phyloP scores from a whole-genome alignment of 306 rosid species.

The Prunus kanzakura region DNA sequence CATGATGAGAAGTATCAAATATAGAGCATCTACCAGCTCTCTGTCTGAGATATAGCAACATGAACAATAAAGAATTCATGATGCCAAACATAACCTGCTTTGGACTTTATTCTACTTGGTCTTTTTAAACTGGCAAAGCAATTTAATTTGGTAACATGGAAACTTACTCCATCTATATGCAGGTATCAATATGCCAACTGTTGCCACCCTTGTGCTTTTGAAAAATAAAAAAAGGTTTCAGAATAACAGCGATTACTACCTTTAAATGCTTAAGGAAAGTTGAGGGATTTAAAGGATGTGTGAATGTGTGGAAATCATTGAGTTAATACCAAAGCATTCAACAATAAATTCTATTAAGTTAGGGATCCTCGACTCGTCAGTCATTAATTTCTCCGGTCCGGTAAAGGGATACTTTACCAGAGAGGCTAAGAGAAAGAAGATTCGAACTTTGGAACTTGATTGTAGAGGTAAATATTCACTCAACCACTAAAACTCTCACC shows the following conservation, averaged over 20 bases:
- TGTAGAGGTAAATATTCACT: too few species aligned
- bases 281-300: background rate
- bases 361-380: background rate
- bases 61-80: slow-evolving; percentile 20
- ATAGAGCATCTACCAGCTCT: slow-evolving; percentile 28
- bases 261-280: background rate
- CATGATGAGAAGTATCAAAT: slow-evolving; percentile 18
- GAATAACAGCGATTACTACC: background rate
- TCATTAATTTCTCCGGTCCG: too few species aligned
- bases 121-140: slow-evolving; percentile 11
- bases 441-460: too few species aligned
- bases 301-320: background rate
- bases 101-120: slow-evolving; percentile 33
- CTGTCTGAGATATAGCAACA: slow-evolving; percentile 28
- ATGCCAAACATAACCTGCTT: slow-evolving; percentile 14
- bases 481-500: too few species aligned
- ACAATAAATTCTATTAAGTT: background rate
- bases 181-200: slow-evolving; percentile 28
- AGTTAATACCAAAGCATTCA: background rate
- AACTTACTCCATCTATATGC: slow-evolving; percentile 10
- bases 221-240: background rate
- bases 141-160: slow-evolving; percentile 7
- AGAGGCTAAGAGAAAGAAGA: too few species aligned
- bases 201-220: background rate
- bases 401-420: too few species aligned